Conservation (phyloP, 208 protist genomes). For the Acanthamoeba polyphaga region DNA sequence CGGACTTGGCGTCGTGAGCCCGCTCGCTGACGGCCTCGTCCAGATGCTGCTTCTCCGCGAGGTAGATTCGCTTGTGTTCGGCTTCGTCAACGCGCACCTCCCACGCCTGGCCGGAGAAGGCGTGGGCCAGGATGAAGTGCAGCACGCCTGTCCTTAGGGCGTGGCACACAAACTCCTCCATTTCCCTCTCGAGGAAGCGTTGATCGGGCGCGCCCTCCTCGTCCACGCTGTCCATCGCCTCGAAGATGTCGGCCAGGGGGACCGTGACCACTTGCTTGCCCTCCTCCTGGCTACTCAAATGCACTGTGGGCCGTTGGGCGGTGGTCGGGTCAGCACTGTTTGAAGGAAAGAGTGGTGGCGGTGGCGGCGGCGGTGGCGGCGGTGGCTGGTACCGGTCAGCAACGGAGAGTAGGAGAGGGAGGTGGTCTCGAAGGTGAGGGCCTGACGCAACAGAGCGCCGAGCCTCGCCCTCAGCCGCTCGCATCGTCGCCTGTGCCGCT, state of each 20-base stretch:
- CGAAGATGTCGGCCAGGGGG: background rate
- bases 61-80: background rate
- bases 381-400: background rate
- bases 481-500: constrained; percentile 35
- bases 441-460: background rate
- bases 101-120: constrained; percentile 29
- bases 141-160: background rate
- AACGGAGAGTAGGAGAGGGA: background rate
- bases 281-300: background rate
- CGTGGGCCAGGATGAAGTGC: constrained; percentile 10
- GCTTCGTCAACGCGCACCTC: background rate
- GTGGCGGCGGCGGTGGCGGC: background rate
- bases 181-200: background rate
- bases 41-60: background rate
- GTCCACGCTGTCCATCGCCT: constrained; percentile 30
- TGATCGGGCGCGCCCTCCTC: background rate
- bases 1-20: background rate
- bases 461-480: constrained; percentile 28
- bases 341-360: background rate
- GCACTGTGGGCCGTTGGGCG: background rate
- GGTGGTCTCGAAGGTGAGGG: background rate
- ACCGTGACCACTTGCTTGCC: background rate
- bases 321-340: background rate
- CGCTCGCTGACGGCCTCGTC: background rate
- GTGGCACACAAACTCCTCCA: constrained; percentile 26